Percentiles rank a stretch among this genome's conserved stretches.
Evolutionary conservation across 2,329 filamentous ascomycete species (phyloP).

Genomic region (Lecanoromycetidae sp.): DNA sequence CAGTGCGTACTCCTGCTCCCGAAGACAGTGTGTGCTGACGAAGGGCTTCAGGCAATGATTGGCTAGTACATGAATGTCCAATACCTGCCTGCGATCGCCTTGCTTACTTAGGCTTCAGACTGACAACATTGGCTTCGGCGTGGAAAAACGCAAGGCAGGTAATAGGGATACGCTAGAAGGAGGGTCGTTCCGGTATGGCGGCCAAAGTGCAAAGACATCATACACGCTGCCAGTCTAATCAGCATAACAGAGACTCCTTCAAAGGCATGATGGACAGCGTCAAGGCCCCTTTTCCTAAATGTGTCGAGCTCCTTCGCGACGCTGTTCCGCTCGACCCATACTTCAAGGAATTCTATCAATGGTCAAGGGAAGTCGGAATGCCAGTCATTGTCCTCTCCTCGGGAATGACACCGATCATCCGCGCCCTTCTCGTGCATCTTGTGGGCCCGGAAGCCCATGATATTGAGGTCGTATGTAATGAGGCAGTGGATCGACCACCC

Average conservation of each 20-base stretch:
- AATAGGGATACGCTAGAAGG: conserved; percentile 67
- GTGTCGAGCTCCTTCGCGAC: conserved; percentile 62
- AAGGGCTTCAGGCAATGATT: conserved; percentile 43
- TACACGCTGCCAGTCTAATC: conserved; percentile 5
- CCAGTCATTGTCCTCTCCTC: conserved; percentile 85
- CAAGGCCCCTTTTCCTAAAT: conserved; percentile 65
- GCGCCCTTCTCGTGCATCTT: conserved; percentile 65
- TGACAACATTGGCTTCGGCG: conserved; percentile 80
- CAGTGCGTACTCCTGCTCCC: conserved; percentile 33
- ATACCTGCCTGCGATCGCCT: background rate
- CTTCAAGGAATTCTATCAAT: conserved; percentile 79
- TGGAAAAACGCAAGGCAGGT: conserved; percentile 52
- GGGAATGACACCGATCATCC: conserved; percentile 87
- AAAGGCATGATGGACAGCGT: conserved; percentile 85
- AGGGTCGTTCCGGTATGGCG: conserved; percentile 53
- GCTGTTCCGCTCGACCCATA: conserved; percentile 82
- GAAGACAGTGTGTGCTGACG: conserved; percentile 1
- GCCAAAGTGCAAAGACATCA: background rate
- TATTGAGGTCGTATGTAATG: conserved; percentile 84
- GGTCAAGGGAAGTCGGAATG: conserved; percentile 68
- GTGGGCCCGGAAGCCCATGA: conserved; percentile 66
- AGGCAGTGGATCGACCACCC: conserved; percentile 54
- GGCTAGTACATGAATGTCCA: conserved; percentile 35
- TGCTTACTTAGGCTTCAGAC: conserved; percentile 43
- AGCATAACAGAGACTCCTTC: conserved; percentile 55